Percentiles rank a stretch among this genome's conserved stretches.
Conservation (phyloP, 495 filamentous ascomycete genomes). For the Daldinia bambusicola region DNA sequence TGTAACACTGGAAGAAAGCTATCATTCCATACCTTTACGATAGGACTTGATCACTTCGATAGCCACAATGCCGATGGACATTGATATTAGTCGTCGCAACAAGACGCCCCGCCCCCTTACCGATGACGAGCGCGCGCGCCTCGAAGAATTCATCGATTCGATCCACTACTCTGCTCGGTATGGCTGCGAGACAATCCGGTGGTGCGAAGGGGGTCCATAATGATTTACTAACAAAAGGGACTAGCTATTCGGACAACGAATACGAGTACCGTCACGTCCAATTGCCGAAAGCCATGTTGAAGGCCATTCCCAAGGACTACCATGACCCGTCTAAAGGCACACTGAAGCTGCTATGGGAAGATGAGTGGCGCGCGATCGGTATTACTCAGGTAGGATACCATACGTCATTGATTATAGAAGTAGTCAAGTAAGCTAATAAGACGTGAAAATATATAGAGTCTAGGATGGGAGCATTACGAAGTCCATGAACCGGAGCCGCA, state of each 20-base stretch:
- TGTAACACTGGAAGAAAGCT: background rate
- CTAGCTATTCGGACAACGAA: conserved; percentile 86
- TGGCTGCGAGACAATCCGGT: conserved; percentile 32
- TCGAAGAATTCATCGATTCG: conserved; percentile 89
- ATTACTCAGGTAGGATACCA: conserved; percentile 83
- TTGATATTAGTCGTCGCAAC: conserved; percentile 85
- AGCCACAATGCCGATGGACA: conserved; percentile 63
- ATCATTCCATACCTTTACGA: background rate
- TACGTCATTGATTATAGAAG: background rate
- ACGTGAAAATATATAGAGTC: conserved; percentile 66
- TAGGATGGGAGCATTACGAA: conserved; percentile 99
- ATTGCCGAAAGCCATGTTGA: conserved; percentile 96
- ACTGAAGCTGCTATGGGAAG: conserved; percentile 96
- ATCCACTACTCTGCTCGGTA: conserved; percentile 97
- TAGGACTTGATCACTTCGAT: conserved; percentile 13
- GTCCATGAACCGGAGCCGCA: conserved; percentile 99
- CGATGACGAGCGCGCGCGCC: conserved; percentile 79
- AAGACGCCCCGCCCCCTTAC: conserved; percentile 80
- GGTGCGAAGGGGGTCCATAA: background rate
- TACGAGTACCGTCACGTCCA: conserved; percentile 97
- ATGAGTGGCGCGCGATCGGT: conserved; percentile 95
- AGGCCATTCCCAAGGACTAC: conserved; percentile 94
- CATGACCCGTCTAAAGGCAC: conserved; percentile 91
- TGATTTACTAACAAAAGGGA: conserved; percentile 28
- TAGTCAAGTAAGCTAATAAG: conserved; percentile 37